Percentiles rank a stretch among this genome's conserved stretches.
These are phyloP conservation scores for Casaregolazyma suthepensis DNA, from an alignment of 1,139 yeast genomes.

Conservation along the genomic window DNA sequence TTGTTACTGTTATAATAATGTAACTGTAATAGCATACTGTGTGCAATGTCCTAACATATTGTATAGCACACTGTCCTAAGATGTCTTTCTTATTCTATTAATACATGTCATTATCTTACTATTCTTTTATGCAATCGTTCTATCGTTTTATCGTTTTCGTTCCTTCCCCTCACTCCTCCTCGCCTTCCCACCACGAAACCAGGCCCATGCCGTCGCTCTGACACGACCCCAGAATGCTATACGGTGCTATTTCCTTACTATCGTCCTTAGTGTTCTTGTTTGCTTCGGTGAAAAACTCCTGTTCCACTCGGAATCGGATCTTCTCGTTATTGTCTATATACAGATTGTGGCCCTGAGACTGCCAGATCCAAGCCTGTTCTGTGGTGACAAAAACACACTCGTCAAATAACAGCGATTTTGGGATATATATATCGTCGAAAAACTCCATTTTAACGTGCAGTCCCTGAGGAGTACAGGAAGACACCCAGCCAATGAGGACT, in stretches of 20 bases:
- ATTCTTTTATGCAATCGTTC: background rate
- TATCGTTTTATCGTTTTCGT: too few relatives aligned
- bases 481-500: constrained; percentile 88
- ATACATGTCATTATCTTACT: background rate
- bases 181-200: constrained; percentile 84
- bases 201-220: constrained; percentile 96
- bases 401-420: constrained; percentile 74
- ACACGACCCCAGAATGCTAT: constrained; percentile 83
- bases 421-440: constrained; percentile 88
- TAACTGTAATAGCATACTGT: too few relatives aligned
- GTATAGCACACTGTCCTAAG: background rate
- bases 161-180: too few relatives aligned
- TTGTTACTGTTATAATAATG: too few relatives aligned
- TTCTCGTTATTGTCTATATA: constrained; percentile 86
- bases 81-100: background rate
- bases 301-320: constrained; percentile 84
- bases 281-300: constrained; percentile 69
- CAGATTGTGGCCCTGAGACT: constrained; percentile 56
- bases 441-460: constrained; percentile 75
- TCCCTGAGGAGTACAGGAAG: constrained; percentile 82
- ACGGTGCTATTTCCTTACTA: constrained; percentile 49
- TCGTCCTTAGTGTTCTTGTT: constrained; percentile 31
- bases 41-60: too few relatives aligned
- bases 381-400: constrained; percentile 51
- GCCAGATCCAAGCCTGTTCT: constrained; percentile 97